Evolutionary conservation across 441 rosid species (phyloP).

Genomic region (Populus hybrid): DNA sequence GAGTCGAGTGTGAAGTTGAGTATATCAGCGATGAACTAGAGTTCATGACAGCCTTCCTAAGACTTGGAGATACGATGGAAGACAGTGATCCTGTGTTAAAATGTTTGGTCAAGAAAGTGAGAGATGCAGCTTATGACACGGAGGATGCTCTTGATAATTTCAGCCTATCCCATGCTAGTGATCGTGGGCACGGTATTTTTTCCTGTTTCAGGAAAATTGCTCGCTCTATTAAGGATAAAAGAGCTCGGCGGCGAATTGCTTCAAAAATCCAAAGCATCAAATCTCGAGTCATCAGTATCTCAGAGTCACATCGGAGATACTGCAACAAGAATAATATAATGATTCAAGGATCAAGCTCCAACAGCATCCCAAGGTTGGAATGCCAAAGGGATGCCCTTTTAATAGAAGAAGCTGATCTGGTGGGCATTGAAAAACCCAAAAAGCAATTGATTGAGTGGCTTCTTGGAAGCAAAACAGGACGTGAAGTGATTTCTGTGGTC

Average conservation of each 20-base stretch:
- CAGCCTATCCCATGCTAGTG: no score
- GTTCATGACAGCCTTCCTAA: conserved; percentile 34
- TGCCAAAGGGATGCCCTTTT: conserved; percentile 18
- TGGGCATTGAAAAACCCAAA: conserved; percentile 29
- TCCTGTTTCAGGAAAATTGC: no score
- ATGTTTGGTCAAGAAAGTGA: conserved; percentile 39
- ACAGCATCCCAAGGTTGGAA: background rate
- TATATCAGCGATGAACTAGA: conserved; percentile 32
- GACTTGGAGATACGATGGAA: conserved; percentile 34
- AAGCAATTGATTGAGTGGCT: conserved; percentile 16
- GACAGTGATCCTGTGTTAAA: conserved; percentile 33
- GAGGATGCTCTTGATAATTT: no score
- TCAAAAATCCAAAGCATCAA: no score
- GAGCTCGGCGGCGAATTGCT: no score
- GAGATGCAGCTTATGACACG: no score
- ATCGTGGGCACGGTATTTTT: no score
- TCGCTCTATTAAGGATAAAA: no score
- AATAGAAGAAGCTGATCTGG: conserved; percentile 23
- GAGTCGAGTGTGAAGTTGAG: conserved; percentile 28
- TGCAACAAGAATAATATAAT: conserved; percentile 14
- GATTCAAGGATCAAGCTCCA: conserved; percentile 25
- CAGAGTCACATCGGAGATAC: no score
- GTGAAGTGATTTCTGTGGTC: conserved; percentile 22
- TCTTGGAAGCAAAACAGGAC: conserved; percentile 11
- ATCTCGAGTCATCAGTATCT: no score